Conservation (phyloP, 2,329 filamentous ascomycete species). For the Dothiorella sarmentorum region DNA sequence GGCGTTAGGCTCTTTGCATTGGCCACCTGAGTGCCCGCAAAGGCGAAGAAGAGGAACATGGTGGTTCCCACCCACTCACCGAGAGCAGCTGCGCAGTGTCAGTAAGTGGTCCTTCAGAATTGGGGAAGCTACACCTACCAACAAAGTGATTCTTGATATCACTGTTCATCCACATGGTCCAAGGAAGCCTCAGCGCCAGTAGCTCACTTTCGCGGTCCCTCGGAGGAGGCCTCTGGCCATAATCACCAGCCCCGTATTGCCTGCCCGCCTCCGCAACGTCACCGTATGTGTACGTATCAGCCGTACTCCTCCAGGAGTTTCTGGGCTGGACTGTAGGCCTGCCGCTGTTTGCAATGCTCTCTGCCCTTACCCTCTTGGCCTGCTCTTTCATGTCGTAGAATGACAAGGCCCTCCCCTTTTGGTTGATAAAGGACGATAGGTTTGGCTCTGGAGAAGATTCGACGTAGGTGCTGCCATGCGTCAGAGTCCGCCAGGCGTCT, state of each 20-base stretch:
- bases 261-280: background rate
- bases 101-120: background rate
- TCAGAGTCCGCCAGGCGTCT: background rate
- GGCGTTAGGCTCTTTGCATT: constrained; percentile 38
- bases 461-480: background rate
- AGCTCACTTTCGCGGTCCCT: constrained; percentile 4
- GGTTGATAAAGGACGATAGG: background rate
- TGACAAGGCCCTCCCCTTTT: background rate
- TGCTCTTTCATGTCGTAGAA: constrained; percentile 14
- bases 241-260: background rate
- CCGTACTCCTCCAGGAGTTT: constrained; percentile 9
- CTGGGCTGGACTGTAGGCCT: background rate
- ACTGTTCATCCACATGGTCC: constrained; percentile 37
- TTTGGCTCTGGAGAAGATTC: constrained; percentile 2
- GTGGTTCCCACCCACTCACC: constrained; percentile 17
- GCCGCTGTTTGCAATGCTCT: background rate
- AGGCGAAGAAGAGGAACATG: constrained; percentile 25
- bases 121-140: background rate
- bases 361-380: constrained; percentile 3
- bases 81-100: background rate
- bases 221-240: background rate
- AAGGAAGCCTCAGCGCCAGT: constrained; percentile 28
- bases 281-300: background rate
- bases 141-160: constrained; percentile 32
- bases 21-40: constrained; percentile 44